Conservation (phyloP, 202 grass and related monocot species). For the Digitaria exilis region DNA sequence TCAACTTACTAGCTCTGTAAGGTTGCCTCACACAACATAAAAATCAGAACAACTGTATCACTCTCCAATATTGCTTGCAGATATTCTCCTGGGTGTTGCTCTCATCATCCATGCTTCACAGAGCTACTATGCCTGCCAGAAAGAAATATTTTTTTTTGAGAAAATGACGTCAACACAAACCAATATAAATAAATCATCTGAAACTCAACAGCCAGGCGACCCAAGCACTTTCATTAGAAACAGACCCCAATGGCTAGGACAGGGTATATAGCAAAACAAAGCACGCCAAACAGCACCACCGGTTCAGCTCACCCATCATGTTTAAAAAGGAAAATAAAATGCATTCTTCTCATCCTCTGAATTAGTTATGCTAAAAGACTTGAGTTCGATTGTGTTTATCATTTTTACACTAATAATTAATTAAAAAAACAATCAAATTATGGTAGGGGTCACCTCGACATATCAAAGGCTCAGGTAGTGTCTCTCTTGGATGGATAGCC, state of each 20-base stretch:
- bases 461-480: not conserved
- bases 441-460: not conserved
- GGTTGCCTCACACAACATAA: not conserved
- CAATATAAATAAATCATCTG: not conserved
- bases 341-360: not conserved
- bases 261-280: not conserved
- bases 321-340: not conserved
- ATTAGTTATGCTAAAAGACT: not conserved
- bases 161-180: not conserved
- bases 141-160: not conserved
- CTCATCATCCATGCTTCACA: not conserved
- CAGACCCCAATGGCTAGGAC: not conserved
- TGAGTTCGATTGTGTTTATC: not conserved
- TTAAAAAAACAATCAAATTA: not conserved
- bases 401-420: not conserved
- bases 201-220: not conserved
- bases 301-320: not conserved
- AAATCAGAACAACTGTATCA: not conserved
- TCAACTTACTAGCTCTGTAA: not conserved
- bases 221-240: not conserved
- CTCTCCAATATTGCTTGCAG: not conserved
- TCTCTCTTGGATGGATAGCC: slow-evolving; percentile 6
- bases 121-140: not conserved
- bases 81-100: not conserved
- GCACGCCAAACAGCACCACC: not conserved